These are phyloP conservation scores for Phytopythium vexans DNA, from an alignment of 352 stramenopile species.

Conservation along the genomic window DNA sequence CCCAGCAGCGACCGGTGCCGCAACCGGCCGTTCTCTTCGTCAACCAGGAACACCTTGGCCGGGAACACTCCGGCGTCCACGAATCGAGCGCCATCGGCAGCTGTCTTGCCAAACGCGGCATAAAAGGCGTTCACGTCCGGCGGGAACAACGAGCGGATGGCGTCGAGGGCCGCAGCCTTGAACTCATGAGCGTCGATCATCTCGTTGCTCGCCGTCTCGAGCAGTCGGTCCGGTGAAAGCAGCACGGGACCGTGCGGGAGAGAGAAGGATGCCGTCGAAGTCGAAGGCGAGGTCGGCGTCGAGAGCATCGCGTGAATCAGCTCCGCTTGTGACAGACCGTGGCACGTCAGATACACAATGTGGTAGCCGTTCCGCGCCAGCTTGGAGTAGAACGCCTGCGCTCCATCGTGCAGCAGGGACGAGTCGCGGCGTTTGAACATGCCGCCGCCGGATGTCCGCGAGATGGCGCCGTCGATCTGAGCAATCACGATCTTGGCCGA, in stretches of 20 bases:
- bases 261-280: conserved; percentile 11
- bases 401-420: conserved; percentile 49
- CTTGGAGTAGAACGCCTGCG: conserved; percentile 72
- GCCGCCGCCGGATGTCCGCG: conserved; percentile 30
- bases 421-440: conserved; percentile 47
- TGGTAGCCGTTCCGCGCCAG: conserved; percentile 68
- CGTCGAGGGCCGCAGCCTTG: conserved; percentile 61
- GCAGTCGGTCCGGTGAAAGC: conserved; percentile 54
- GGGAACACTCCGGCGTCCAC: conserved; percentile 72
- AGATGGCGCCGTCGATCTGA: conserved; percentile 82
- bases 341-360: conserved; percentile 80
- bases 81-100: conserved; percentile 54
- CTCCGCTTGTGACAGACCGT: conserved; percentile 51
- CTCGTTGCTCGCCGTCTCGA: conserved; percentile 39
- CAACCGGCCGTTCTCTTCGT: conserved; percentile 48
- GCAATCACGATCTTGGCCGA: conserved; percentile 76
- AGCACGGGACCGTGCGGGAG: conserved; percentile 76
- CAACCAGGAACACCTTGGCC: conserved; percentile 72
- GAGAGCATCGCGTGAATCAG: conserved; percentile 43
- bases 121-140: conserved; percentile 81
- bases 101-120: conserved; percentile 69
- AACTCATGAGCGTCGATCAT: conserved; percentile 53
- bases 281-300: conserved; percentile 6
- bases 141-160: conserved; percentile 65
- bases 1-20: conserved; percentile 60